Base-by-base conservation (phyloP, 169 alveolate genomes). In the Plasmodium vinckei region DNA sequence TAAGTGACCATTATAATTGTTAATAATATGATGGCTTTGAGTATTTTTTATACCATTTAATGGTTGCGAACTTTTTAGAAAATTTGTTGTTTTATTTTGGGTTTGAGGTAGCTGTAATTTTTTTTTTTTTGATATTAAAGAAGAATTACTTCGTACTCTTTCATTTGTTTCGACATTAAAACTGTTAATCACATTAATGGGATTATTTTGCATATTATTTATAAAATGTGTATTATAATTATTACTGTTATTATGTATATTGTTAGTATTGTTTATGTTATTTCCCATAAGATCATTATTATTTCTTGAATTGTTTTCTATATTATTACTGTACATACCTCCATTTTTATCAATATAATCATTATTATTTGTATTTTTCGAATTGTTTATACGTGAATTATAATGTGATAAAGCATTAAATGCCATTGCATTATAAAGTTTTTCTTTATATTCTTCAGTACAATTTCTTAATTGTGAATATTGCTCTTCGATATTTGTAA, bases 371-470 rank as follows among this genome's bases (percentile, higher is more conserved):
- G 39, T n/a, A 27, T 60, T 79, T 64, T 65, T 68, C 47, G 51
- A 51, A 27, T 65, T 53, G 9, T 46, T 44, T 23, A 44, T 19
- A n/a, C 54, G 70, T 46, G 72, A 13, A 51, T 79, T 65, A 60
- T 69, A 33, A 47, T 65, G 57, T 42, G 15, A 46, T 68, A 79
- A 15, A 25, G 25, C 56, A 69, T 79, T 79, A 15, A 63, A 49
- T 21, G 71, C 47, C 87, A 72, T 72, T 27, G 17, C 68, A 63
- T 72, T 72, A 72, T 56, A 72, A 57, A 72, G n/a, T 25, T 72
- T 59, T 59, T 72, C 87, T 39, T 72, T 72, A 39, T 72, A 72
- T 57, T 72, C 71, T 57, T 72, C 72, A 1, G 87, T 13, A 63
- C 70, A 56, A 42, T 25, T 47, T n/a, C 49, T 46, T 17, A 72